phyloP scores from a whole-genome alignment of 805 yeast genomes.

The Kurtzmaniella cleridarum region DNA sequence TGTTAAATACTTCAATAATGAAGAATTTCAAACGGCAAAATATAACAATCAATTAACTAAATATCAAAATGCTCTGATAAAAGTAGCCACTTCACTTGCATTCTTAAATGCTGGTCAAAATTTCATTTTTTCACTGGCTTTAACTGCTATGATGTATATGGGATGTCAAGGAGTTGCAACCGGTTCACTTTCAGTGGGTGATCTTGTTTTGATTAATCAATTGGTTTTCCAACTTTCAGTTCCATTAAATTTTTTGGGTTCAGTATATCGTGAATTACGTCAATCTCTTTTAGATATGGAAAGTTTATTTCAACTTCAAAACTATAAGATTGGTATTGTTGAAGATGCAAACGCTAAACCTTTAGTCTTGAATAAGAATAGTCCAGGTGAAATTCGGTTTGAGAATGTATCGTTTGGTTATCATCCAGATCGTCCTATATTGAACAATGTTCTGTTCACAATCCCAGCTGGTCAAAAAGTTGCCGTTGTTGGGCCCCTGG shows the following conservation, averaged over 20 bases:
- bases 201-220: slow-evolving; percentile 89
- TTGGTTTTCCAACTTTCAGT: slow-evolving; percentile 93
- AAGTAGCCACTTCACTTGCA: slow-evolving; percentile 81
- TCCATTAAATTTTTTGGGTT: slow-evolving; percentile 90
- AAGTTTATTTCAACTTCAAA: slow-evolving; percentile 79
- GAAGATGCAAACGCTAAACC: slow-evolving; percentile 62
- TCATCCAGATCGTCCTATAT: slow-evolving; percentile 81
- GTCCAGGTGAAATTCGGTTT: slow-evolving; percentile 64
- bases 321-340: slow-evolving; percentile 60
- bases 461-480: slow-evolving; percentile 89
- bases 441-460: slow-evolving; percentile 72
- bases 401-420: slow-evolving; percentile 93
- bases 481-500: slow-evolving; percentile 95
- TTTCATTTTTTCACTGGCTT: slow-evolving; percentile 75
- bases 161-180: slow-evolving; percentile 89
- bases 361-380: slow-evolving; percentile 37
- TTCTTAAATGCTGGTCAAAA: slow-evolving; percentile 77
- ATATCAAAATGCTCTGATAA: slow-evolving; percentile 71
- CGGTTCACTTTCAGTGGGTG: slow-evolving; percentile 87
- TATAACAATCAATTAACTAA: slow-evolving; percentile 69
- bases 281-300: slow-evolving; percentile 96
- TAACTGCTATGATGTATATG: slow-evolving; percentile 97
- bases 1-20: slow-evolving; percentile 92
- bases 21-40: slow-evolving; percentile 67
- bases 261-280: slow-evolving; percentile 90